Evolutionary conservation across 805 yeast species (phyloP), one percentile per base, ranked within the genome.

Genomic region (Pichia ethanolica): DNA sequence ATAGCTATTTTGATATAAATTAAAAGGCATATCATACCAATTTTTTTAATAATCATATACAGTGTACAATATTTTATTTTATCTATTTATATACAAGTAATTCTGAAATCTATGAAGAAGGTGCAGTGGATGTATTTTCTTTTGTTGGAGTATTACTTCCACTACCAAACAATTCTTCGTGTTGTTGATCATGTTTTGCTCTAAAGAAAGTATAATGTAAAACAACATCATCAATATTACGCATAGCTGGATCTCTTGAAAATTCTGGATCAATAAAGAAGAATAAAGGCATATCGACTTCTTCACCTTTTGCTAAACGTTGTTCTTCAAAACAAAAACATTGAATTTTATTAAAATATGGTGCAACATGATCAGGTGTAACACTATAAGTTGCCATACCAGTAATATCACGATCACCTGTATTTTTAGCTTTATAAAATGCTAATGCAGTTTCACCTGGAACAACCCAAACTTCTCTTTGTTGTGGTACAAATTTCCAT

Each of bases 331-430:
- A 93, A 64, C 99, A 93, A 70, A 93, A 93, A 67, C 99, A 93
- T 67, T 93, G 99, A 61, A 93, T 93, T 68, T 93, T 93, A 71
- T 89, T 89, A 72, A 93, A 93, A 68, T 91, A 93, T 5, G 89
- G 96, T 0, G 98, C 96, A 7, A 93, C 96, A 59, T 88, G 91
- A 57, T 93, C 97, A 0, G 99, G 99, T 0, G 96, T 81, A 44
- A 93, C 97, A 5, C 96, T 85, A 66, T 93, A 93, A 0, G 99
- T 93, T 3, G 99, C 99, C 96, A 93, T 93, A 7, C 99, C 99
- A 47, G 93, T 88, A 41, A 93, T 87, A 64, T 93, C 98, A 59
- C 86, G 86, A 52, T 83, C 83, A 41, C 96, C 80, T 52, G 72
- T 72, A 63, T 93, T 93, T 66, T 83, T 86, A 27, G 99, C 99